Evolutionary conservation across 495 filamentous ascomycete species (phyloP).

Genomic region (Cladorrhinum samala): DNA sequence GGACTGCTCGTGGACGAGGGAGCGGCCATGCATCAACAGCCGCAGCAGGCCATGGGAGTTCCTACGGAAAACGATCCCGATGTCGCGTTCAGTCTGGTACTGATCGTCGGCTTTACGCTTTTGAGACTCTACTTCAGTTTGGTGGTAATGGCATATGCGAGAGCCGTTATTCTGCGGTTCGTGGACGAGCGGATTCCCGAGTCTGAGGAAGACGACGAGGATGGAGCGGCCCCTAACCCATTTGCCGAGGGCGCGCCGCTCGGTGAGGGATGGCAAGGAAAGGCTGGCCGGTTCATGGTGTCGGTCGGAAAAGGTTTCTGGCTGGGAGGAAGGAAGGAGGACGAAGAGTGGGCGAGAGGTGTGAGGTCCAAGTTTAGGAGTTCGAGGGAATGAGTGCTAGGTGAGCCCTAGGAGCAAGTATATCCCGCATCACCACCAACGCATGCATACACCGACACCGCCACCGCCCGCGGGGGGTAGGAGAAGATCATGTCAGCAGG

Average conservation of each 20-base stretch:
- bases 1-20: conserved; percentile 16
- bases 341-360: conserved; percentile 53
- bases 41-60: conserved; percentile 5
- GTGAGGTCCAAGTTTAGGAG: conserved; percentile 53
- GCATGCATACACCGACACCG: not conserved
- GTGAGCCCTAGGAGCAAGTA: not conserved
- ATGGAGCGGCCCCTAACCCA: conserved; percentile 56
- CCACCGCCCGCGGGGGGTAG: not conserved
- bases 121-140: conserved; percentile 72
- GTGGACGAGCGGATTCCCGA: conserved; percentile 41
- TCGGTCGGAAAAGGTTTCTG: conserved; percentile 65
- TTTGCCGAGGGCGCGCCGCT: conserved; percentile 61
- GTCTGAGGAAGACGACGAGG: conserved; percentile 30
- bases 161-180: conserved; percentile 59
- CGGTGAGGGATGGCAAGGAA: conserved; percentile 71
- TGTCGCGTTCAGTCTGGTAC: conserved; percentile 64
- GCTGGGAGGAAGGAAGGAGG: conserved; percentile 51
- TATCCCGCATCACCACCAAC: not conserved
- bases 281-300: conserved; percentile 67
- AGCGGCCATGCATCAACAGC: conserved; percentile 3
- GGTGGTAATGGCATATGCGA: conserved; percentile 72
- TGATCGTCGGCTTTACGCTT: conserved; percentile 65
- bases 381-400: conserved; percentile 1
- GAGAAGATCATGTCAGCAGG: not conserved
- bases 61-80: conserved; percentile 57